These are phyloP conservation scores for Kazachstania sp. DNA, from an alignment of 1,139 yeast genomes.

Conservation along the genomic window DNA sequence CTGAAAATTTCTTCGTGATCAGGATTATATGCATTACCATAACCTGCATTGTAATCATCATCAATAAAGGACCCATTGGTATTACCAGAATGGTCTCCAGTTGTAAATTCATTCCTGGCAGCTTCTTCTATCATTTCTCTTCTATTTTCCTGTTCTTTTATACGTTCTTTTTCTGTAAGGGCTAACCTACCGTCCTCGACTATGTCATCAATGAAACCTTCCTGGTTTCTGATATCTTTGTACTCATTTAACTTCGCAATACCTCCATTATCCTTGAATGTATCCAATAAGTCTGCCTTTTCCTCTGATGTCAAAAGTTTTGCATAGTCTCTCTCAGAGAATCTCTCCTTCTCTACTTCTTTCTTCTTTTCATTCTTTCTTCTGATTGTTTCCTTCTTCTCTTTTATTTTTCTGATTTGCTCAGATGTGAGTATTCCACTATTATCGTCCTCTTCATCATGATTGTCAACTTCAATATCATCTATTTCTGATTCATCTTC, in stretches of 20 bases:
- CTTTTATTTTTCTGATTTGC: constrained; percentile 5
- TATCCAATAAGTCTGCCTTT: constrained; percentile 16
- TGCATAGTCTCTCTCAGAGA: constrained; percentile 17
- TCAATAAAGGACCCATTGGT: too few relatives aligned
- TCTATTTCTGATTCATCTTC: constrained; percentile 4
- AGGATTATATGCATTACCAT: too few relatives aligned
- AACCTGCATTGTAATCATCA: too few relatives aligned
- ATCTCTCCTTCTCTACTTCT: not conserved
- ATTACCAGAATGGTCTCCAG: too few relatives aligned
- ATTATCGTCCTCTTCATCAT: not conserved
- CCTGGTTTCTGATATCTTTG: not conserved
- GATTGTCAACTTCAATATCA: not conserved
- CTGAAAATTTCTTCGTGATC: too few relatives aligned
- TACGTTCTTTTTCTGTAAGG: constrained; percentile 11
- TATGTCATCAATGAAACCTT: not conserved
- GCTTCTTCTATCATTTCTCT: constrained; percentile 15
- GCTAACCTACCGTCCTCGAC: constrained; percentile 12
- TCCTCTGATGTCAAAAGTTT: constrained; percentile 20
- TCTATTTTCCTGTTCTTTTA: constrained; percentile 6
- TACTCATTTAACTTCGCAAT: constrained; percentile 8
- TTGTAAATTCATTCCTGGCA: too few relatives aligned
- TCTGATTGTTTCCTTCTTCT: not conserved
- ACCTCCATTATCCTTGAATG: constrained; percentile 15
- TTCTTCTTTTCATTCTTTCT: not conserved
- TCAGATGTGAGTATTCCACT: not conserved